Percentiles rank a stretch among this genome's conserved stretches.
phyloP scores from a whole-genome alignment of 108 stramenopile species.

The Mediolabrus comicus region DNA sequence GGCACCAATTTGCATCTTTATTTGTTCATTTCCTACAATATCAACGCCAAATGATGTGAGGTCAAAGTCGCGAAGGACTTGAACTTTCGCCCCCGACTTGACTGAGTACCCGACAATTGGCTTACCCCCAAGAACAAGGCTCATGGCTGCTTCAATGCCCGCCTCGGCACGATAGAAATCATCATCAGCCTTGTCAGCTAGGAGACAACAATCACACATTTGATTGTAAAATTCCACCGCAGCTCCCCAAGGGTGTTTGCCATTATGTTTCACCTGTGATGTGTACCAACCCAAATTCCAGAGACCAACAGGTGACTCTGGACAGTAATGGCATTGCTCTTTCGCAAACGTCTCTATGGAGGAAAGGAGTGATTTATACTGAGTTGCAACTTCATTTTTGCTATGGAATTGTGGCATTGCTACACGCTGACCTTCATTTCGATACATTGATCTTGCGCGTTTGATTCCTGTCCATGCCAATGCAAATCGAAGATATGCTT shows the following conservation, averaged over 20 bases:
- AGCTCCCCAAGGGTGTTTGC: background rate
- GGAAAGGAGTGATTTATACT: slow-evolving; percentile 5
- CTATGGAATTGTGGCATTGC: background rate
- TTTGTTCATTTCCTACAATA: background rate
- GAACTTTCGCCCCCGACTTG: background rate
- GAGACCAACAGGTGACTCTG: slow-evolving; percentile 3
- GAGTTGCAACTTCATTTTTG: background rate
- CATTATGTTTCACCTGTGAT: slow-evolving; percentile 6
- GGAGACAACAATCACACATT: background rate
- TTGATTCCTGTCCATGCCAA: slow-evolving; percentile 13
- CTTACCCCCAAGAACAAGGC: slow-evolving; percentile 10
- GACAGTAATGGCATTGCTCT: slow-evolving; percentile 6
- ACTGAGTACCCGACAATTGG: background rate
- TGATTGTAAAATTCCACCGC: slow-evolving; percentile 1
- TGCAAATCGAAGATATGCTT: slow-evolving; percentile 13
- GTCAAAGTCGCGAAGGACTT: background rate
- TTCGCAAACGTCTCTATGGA: slow-evolving; percentile 6
- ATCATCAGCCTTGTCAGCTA: slow-evolving; percentile 1
- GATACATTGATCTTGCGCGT: slow-evolving; percentile 4
- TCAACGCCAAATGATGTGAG: background rate
- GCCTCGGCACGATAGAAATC: slow-evolving; percentile 12
- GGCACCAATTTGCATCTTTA: background rate
- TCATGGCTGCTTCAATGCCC: slow-evolving; percentile 7
- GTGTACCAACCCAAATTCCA: slow-evolving; percentile 11
- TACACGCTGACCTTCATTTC: background rate